These are phyloP conservation scores for Phytopythium kandeliae DNA, from an alignment of 352 stramenopile genomes.

Conservation along the genomic window DNA sequence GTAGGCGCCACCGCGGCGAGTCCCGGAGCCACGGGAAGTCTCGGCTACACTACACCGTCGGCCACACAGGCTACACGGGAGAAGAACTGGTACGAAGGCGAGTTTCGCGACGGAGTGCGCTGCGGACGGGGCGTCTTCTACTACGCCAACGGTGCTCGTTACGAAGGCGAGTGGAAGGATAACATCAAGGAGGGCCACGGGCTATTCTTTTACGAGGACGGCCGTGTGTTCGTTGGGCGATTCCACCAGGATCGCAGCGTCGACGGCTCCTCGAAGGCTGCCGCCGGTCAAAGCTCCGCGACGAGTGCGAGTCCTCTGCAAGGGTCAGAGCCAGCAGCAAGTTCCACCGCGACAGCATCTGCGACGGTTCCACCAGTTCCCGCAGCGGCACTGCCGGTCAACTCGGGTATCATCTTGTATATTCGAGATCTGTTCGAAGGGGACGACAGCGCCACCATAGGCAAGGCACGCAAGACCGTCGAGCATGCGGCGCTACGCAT, in stretches of 20 bases:
- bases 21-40: neutral
- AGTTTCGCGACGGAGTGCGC: conserved; percentile 57
- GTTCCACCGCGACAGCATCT: conserved; percentile 6
- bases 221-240: conserved; percentile 40
- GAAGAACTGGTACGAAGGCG: conserved; percentile 85
- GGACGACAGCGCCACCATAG: conserved; percentile 12
- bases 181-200: conserved; percentile 76
- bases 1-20: neutral
- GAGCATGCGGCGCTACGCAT: conserved; percentile 47
- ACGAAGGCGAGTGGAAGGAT: conserved; percentile 76
- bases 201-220: conserved; percentile 71
- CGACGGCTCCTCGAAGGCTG: conserved; percentile 8
- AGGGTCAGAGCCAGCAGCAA: neutral
- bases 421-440: conserved; percentile 42
- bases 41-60: neutral
- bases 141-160: conserved; percentile 83
- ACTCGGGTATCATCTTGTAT: conserved; percentile 37
- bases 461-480: conserved; percentile 42
- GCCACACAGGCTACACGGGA: conserved; percentile 17
- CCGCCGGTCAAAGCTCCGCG: neutral
- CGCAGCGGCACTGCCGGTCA: conserved; percentile 8
- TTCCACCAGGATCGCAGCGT: conserved; percentile 45
- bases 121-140: conserved; percentile 72
- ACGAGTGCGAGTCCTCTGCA: neutral
- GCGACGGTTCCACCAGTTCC: neutral